Conservation (phyloP, 768 basidiomycete genomes). For the Albatrellus ellisii region DNA sequence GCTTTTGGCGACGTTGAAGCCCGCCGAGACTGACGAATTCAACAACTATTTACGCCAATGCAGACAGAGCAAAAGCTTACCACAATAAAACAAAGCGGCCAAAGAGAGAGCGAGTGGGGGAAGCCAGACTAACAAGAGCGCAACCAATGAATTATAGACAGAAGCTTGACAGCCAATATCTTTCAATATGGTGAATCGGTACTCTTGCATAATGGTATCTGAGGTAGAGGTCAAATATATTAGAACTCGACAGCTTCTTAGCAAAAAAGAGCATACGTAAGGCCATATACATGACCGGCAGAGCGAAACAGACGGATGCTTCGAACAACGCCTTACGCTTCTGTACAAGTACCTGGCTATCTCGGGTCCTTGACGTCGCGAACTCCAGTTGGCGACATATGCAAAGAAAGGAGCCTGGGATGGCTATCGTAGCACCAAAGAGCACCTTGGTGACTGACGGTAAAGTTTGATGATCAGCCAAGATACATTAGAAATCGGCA, state of each 20-base stretch:
- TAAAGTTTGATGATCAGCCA: too few relatives aligned
- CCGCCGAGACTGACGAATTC: constrained; percentile 6
- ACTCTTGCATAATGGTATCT: constrained; percentile 13
- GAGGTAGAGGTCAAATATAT: too few relatives aligned
- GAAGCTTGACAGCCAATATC: constrained; percentile 13
- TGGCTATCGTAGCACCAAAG: constrained; percentile 12
- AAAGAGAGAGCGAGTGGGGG: constrained; percentile 10
- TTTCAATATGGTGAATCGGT: constrained; percentile 11
- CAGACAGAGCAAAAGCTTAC: constrained; percentile 3
- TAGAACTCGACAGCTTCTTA: not conserved
- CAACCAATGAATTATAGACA: constrained; percentile 9
- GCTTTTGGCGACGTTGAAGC: constrained; percentile 7
- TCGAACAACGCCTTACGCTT: constrained; percentile 6
- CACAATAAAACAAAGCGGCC: constrained; percentile 8
- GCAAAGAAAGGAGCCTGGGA: constrained; percentile 11
- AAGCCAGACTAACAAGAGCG: constrained; percentile 12
- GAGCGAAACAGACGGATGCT: constrained; percentile 5
- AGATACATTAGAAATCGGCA: not conserved
- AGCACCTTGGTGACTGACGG: constrained; percentile 9
- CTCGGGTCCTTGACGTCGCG: constrained; percentile 1
- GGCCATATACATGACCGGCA: constrained; percentile 10
- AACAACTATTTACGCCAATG: not conserved
- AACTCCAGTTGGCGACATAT: constrained; percentile 11
- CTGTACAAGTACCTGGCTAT: too few relatives aligned
- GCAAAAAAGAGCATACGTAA: constrained; percentile 6